phyloP scores from a whole-genome alignment of 306 rosid species.

The Myrica gale region DNA sequence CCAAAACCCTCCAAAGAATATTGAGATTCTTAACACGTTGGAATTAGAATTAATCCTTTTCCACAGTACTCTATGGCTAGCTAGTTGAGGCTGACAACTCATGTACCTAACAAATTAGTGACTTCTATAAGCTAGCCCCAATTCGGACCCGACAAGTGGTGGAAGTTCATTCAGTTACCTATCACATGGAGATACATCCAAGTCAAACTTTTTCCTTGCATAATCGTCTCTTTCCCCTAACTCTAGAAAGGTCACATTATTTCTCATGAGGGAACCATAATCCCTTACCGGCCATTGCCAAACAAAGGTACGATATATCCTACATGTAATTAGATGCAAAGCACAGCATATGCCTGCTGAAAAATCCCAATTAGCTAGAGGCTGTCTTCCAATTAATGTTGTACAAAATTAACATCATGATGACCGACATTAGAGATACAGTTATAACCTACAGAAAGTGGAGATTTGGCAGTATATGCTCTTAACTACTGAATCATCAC shows the following conservation, averaged over 20 bases:
- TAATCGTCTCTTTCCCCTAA: neutral
- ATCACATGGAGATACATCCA: conserved; percentile 17
- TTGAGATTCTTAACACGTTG: conserved; percentile 33
- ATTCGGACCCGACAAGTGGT: neutral
- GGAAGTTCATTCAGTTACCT: conserved; percentile 24
- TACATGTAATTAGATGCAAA: conserved; percentile 23
- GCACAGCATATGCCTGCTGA: conserved; percentile 24
- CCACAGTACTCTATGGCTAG: no score
- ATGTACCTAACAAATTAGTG: neutral
- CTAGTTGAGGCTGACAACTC: neutral
- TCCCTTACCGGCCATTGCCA: conserved; percentile 23
- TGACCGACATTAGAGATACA: neutral
- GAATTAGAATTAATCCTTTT: neutral
- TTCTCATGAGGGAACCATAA: conserved; percentile 45
- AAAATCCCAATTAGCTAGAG: neutral
- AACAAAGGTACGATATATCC: neutral
- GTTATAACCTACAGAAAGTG: neutral
- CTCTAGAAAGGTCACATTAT: conserved; percentile 23
- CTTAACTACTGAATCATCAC: conserved; percentile 31
- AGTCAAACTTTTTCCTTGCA: conserved; percentile 22
- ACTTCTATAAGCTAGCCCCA: no score
- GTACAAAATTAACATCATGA: neutral
- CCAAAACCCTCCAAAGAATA: neutral
- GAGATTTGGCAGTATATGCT: conserved; percentile 41
- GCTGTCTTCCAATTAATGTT: neutral